Conservation (phyloP, 164 flowering plant species). For the Nelumbo lutea region DNA sequence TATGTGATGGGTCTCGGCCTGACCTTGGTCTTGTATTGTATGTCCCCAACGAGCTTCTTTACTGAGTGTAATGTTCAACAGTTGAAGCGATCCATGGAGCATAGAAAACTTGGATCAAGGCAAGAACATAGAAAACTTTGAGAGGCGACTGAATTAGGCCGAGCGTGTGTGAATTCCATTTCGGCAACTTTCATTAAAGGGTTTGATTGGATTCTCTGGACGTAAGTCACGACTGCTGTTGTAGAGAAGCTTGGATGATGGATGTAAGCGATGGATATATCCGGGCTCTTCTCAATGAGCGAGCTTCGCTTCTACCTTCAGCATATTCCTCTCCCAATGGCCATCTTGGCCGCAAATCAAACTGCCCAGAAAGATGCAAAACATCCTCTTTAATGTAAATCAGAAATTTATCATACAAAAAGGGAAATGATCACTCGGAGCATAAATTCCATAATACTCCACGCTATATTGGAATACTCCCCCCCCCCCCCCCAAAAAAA, state of each 20-base stretch:
- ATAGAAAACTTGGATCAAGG: neutral
- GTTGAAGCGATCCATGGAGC: neutral
- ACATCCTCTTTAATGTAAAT: neutral
- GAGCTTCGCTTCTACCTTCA: slow-evolving; percentile 80
- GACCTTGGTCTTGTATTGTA: neutral
- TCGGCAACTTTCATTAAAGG: neutral
- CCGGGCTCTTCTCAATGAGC: slow-evolving; percentile 72
- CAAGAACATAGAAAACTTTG: neutral
- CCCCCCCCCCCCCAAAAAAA: too few relatives aligned
- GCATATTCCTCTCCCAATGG: slow-evolving; percentile 86
- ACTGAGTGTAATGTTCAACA: neutral
- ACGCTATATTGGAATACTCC: too few relatives aligned
- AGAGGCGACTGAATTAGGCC: neutral
- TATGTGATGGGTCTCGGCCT: too few relatives aligned
- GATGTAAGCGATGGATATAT: slow-evolving; percentile 94
- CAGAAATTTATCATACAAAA: neutral
- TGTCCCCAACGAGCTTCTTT: neutral
- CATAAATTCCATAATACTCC: too few relatives aligned
- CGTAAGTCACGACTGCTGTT: slow-evolving; percentile 23
- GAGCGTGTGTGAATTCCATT: neutral
- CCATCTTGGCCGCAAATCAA: slow-evolving; percentile 95
- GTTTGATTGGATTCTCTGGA: neutral
- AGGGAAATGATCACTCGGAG: neutral
- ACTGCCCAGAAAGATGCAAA: slow-evolving; percentile 30
- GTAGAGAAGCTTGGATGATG: slow-evolving; percentile 63